Evolutionary conservation across 176 grass and related monocot genomes (phyloP).

Genomic region (Zea luxurians): DNA sequence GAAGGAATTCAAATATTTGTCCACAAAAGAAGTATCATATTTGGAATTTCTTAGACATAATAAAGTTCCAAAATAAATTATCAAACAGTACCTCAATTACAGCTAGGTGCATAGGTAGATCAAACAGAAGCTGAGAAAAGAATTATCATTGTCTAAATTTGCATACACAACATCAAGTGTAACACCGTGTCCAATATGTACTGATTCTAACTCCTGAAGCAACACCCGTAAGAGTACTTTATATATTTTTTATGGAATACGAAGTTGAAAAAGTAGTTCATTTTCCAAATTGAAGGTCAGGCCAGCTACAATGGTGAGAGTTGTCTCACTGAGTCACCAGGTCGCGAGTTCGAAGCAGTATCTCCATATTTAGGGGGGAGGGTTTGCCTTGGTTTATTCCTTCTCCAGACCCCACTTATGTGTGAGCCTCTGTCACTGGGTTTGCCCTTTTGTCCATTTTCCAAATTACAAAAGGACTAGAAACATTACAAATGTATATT

Average conservation of each 20-base stretch:
- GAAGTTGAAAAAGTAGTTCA: not conserved
- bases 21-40: constrained; percentile 16
- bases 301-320: no score
- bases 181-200: not conserved
- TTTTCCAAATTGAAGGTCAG: no score
- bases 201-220: not conserved
- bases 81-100: not conserved
- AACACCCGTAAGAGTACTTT: not conserved
- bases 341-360: no score
- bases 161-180: not conserved
- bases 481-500: constrained; percentile 7
- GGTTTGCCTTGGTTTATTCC: no score
- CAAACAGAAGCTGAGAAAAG: not conserved
- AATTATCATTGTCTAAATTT: constrained; percentile 1
- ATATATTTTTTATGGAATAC: not conserved
- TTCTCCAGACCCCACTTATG: no score
- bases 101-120: not conserved
- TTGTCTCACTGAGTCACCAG: no score
- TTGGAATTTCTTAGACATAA: not conserved
- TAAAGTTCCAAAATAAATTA: not conserved
- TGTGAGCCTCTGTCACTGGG: no score
- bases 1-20: not conserved
- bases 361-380: no score
- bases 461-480: not conserved
- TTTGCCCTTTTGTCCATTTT: not conserved